These are phyloP conservation scores for Eremothecium gossypii DNA, from an alignment of 1,139 yeast genomes.

Conservation along the genomic window DNA sequence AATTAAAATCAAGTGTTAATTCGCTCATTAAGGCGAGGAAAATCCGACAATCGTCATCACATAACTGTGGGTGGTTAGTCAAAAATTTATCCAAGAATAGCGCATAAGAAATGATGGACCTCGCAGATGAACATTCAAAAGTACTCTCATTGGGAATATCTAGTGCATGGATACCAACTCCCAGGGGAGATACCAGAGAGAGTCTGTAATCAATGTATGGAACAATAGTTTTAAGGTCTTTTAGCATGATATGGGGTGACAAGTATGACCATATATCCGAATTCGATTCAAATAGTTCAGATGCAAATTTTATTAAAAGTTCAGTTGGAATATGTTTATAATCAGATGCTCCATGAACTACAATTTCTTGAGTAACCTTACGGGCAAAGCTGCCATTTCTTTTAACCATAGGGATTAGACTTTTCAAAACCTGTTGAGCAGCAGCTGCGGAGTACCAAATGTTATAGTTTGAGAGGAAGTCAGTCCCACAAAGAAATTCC, in stretches of 20 bases:
- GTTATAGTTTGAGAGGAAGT: slow-evolving; percentile 14
- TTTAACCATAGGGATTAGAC: slow-evolving; percentile 11
- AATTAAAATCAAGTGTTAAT: slow-evolving; percentile 32
- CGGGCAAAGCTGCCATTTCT: slow-evolving; percentile 12
- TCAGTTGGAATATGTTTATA: slow-evolving; percentile 6
- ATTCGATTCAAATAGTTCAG: slow-evolving; percentile 8
- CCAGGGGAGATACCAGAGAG: slow-evolving; percentile 41
- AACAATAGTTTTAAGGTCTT: slow-evolving; percentile 15
- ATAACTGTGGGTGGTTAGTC: slow-evolving; percentile 12
- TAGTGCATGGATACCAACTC: slow-evolving; percentile 34
- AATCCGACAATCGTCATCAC: slow-evolving; percentile 12
- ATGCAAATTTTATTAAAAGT: slow-evolving; percentile 11
- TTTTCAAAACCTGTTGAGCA: slow-evolving; percentile 12
- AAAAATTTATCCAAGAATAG: slow-evolving; percentile 21
- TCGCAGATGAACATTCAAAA: slow-evolving; percentile 11
- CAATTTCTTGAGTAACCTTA: slow-evolving; percentile 12
- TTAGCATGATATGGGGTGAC: slow-evolving; percentile 12
- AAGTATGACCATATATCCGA: slow-evolving; percentile 7
- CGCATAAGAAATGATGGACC: slow-evolving; percentile 19
- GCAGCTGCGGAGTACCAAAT: neutral
- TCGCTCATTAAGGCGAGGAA: slow-evolving; percentile 32
- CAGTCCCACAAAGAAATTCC: slow-evolving; percentile 18
- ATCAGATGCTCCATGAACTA: slow-evolving; percentile 12
- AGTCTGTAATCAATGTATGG: slow-evolving; percentile 30
- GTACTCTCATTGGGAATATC: slow-evolving; percentile 9